These are phyloP conservation scores for Phenoliferia sp. DNA, from an alignment of 1,284 basidiomycete genomes.

Conservation along the genomic window DNA sequence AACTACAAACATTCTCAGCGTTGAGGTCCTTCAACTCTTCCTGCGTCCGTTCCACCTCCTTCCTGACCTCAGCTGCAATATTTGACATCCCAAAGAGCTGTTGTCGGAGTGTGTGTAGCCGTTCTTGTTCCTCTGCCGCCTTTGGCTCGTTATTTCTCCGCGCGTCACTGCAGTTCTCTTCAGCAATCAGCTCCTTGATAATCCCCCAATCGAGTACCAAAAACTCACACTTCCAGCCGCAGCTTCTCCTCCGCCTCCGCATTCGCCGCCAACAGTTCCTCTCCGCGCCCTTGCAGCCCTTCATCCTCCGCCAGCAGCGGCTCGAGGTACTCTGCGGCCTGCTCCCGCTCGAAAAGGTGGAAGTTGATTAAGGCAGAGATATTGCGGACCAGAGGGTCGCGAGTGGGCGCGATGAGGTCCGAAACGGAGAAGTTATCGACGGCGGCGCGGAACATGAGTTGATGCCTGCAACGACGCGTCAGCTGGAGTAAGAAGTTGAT, in stretches of 20 bases:
- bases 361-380: conserved; percentile 89
- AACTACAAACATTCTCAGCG: conserved; percentile 12
- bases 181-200: background rate
- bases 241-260: conserved; percentile 1
- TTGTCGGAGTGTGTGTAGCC: background rate
- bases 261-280: conserved; percentile 3
- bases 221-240: background rate
- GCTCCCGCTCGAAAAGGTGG: conserved; percentile 77
- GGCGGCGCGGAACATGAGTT: conserved; percentile 49
- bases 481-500: background rate
- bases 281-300: conserved; percentile 4
- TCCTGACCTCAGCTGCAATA: background rate
- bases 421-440: conserved; percentile 68
- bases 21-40: conserved; percentile 8
- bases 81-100: background rate
- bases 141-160: conserved; percentile 2
- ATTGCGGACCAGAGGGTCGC: conserved; percentile 62
- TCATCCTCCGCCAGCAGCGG: conserved; percentile 52
- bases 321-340: conserved; percentile 53
- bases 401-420: conserved; percentile 68
- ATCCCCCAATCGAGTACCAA: background rate
- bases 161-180: background rate
- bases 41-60: background rate
- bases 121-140: background rate
- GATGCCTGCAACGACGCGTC: conserved; percentile 24